Conservation (phyloP, 2,329 filamentous ascomycete genomes). For the Botrytis deweyae region DNA sequence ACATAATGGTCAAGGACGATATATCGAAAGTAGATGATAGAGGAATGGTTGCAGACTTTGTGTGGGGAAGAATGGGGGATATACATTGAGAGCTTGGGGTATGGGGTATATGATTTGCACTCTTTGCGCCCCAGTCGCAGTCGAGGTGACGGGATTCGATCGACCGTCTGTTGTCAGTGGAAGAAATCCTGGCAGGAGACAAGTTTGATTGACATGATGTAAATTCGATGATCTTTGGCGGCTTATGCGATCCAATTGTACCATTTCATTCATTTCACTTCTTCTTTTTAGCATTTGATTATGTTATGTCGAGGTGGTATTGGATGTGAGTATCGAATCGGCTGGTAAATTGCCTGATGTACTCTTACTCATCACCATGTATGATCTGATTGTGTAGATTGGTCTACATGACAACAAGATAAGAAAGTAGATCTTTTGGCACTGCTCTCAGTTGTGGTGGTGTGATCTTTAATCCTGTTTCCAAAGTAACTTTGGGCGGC, state of each 20-base stretch:
- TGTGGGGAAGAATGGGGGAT: conserved; percentile 17
- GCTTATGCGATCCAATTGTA: conserved; percentile 1
- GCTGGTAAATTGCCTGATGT: neutral
- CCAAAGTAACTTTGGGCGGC: neutral
- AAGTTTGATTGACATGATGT: conserved; percentile 19
- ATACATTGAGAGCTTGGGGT: conserved; percentile 5
- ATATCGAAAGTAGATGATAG: neutral
- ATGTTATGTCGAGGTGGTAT: neutral
- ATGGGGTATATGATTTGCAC: conserved; percentile 13
- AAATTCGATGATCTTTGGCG: conserved; percentile 14
- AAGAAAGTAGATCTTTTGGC: neutral
- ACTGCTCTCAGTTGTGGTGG: neutral
- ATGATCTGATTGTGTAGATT: neutral
- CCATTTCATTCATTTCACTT: neutral
- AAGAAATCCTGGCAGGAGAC: conserved; percentile 6
- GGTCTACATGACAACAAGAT: neutral
- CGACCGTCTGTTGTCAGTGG: neutral
- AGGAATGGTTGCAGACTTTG: neutral
- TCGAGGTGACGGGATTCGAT: neutral
- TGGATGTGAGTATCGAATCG: neutral
- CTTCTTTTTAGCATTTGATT: neutral
- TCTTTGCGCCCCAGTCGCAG: conserved; percentile 11
- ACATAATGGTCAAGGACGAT: neutral
- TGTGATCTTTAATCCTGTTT: neutral
- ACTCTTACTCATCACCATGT: neutral